Evolutionary conservation across 2,329 filamentous ascomycete genomes (phyloP), one percentile per base, ranked within the genome.

Genomic region (Colletotrichum horii): DNA sequence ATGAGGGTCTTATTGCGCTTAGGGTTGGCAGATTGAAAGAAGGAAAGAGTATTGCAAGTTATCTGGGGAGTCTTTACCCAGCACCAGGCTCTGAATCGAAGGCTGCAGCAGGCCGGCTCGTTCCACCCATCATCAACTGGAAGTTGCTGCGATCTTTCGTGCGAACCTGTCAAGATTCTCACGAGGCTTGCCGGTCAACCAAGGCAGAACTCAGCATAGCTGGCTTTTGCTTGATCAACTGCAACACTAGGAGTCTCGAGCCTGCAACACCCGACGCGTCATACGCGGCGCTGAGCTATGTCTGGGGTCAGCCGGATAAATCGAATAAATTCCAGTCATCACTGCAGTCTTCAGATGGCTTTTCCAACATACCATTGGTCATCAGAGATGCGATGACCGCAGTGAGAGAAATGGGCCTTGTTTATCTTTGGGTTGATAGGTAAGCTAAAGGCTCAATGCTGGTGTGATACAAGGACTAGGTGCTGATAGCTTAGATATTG

Each of bases 281-380:
- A 12, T 43, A n/a, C 38, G 38, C n/a, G 1, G 38, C 38, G 3
- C 38, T 43, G 19, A 43, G 38, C 38, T 43, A 43, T n/a, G 38
- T 43, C 19, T 43, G 38, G 19, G 38, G 38, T 19, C 38, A 12
- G 38, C 38, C 38, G 0, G 38, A 43, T n/a, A 43, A 11, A 4
- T 43, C 19, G 38, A 43, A 43, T 1, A 19, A n/a, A 19, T 43
- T 43, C 8, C 38, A n/a, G 9, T 9, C 38, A n/a, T 43, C 9
- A 12, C 0, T 43, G 19, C 8, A n/a, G 16, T 9, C 38, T 43
- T 43, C 19, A 1, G 19, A 2, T 0, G 16, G 5, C 9, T 1
- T 43, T 1, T 5, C 9, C 38, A 43, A 19, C 3, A 43, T 43
- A 19, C 38, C 38, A n/a, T n/a, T n/a, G 38, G 38, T 43, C n/a